Evolutionary conservation across 768 basidiomycete species (phyloP), one percentile per base, ranked within the genome.

Genomic region (Mycena amicta): DNA sequence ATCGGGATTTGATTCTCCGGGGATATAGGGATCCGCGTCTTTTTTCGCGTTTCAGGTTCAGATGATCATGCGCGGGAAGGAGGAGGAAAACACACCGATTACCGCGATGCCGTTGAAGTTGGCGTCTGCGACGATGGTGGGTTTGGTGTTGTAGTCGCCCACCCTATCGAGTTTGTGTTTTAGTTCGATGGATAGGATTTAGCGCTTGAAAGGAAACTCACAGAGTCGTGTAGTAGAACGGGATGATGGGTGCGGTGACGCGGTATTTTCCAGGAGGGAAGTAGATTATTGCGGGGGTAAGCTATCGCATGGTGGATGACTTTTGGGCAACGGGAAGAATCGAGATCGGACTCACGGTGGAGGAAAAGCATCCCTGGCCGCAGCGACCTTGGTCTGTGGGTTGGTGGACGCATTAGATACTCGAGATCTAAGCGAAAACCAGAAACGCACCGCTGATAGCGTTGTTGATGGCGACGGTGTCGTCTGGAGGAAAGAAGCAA

Each of bases 41-140:
- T 26, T 3, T n/a, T 25, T 4, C 29, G 4, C 28, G 28, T 16
- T n/a, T 50, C n/a, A n/a, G 52, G 39, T 16, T 8, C 22, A 39
- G 3, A 29, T n/a, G 6, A 20, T 23, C 11, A 52, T 46, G 15
- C 4, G n/a, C n/a, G n/a, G n/a, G n/a, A n/a, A n/a, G n/a, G n/a
- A n/a, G n/a, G 18, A 28, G 13, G 3, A 1, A 20, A 25, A 20
- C 68, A 25, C 26, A 74, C 72, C 74, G 50, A 75, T 73, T 5
- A 75, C 69, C 20, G 72, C 73, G 1, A 67, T 60, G 18, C 75
- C 75, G 4, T 13, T 59, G 60, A 75, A 76, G 50, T 59, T 64
- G 0, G 70, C n/a, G 33, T 65, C 64, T 16, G 75, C 75, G 3
- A 23, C 30, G 50, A 57, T 8, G 8, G 33, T 37, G 11, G 33